Evolutionary conservation across 306 rosid species (phyloP), one percentile per base, ranked within the genome.

Genomic region (Sophora flavescens): DNA sequence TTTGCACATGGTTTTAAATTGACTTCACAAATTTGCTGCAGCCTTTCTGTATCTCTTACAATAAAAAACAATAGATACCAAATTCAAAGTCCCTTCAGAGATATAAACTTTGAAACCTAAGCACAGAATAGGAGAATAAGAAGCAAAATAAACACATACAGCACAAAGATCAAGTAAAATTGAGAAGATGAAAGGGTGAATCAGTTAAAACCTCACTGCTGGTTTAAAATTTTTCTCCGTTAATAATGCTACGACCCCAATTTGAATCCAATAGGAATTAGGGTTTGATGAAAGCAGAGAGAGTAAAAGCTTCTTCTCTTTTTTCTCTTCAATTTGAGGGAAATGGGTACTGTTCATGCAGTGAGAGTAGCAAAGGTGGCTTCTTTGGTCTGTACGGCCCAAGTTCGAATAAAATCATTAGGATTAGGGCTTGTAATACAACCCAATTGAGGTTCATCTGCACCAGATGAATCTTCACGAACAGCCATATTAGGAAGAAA

Each of bases 401-500:
- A 22, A 56, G 70, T 78, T 68, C 7, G 76, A 35, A 1, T 62
- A 45, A 35, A 70, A 78, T 11, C 4, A 22, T 22, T 22, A n/a
- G 18, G 30, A 47, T 0, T 14, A 45, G 44, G 0, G 13, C 41
- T 16, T 15, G 26, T 3, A 66, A 67, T 42, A 77, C 10, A 56
- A 66, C 22, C 59, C 57, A 66, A 67, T 60, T 15, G 32, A 16
- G 81, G 70, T 32, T 70, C 82, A 61, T 62, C 64, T 70, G 57
- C 56, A 9, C 54, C 71, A 8, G 44, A 39, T 60, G 63, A 69
- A 48, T 78, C 82, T 70, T 70, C 77, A n/a, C 58, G 39, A 51
- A 44, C 63, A 36, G 60, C 82, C 77, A 78, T 70, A 39, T 70
- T 70, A 47, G 77, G 77, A 50, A 61, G 36, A 78, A 44, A n/a